Base-by-base conservation (phyloP, 192 early-diverging fungal genomes). In the Chytriomyces sp. region DNA sequence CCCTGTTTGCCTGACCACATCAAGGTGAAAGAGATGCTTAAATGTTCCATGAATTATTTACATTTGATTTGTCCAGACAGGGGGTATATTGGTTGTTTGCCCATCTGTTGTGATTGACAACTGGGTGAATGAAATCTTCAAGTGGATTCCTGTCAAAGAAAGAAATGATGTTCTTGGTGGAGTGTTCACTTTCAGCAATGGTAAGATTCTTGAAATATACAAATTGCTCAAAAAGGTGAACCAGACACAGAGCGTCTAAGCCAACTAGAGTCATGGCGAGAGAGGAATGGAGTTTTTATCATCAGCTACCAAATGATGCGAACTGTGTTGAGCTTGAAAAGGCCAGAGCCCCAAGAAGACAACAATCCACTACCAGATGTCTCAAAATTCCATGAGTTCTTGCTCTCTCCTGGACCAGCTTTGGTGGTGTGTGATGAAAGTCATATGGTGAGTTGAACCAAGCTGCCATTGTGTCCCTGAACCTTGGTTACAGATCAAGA, bases 341-440 rank as follows among this genome's bases (percentile, higher is more conserved):
- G 8, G 10, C 17, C 10, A 22, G 54, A 36, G 59, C 14, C 32
- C 28, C 8, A 32, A 32, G 59, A 61, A 61, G 36, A 14, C 1
- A 38, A 30, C 10, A 37, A 25, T 8, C 3, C 28, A 7, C 14
- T 19, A 19, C 32, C 28, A 30, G 49, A 65, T 31, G 10, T 30
- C 8, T 25, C 39, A 6, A n/a, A 26, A 32, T 49, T 49, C 32
- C 32, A 14, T 19, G 4, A 70, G 31, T 78, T 77, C 5, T 57
- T 93, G 26, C 40, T 89, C n/a, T 75, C 82, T 8, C 84, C 86
- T 2, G 92, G 92, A 1, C 86, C 94, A 1, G 82, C 85, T 26
- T 59, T 96, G 5, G 77, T 92, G 0, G 82, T 96, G 32, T 86
- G 88, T 0, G 94, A 96, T 76, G 93, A 96, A 80, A 92, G 89